phyloP scores from a whole-genome alignment of 1,284 basidiomycete species.

The Pseudozyma pruni region DNA sequence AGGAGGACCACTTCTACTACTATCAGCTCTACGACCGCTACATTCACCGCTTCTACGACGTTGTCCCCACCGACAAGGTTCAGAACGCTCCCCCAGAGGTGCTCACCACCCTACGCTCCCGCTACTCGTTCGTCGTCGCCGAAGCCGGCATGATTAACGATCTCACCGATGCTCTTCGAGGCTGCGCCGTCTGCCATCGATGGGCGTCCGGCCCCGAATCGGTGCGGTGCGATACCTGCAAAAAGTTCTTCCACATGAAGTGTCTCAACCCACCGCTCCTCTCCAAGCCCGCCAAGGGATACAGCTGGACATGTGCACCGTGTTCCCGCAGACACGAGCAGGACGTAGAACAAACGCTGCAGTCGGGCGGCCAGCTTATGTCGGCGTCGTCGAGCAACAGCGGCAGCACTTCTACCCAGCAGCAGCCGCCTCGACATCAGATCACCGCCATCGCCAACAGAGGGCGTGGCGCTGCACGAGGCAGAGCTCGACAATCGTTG shows the following conservation, averaged over 20 bases:
- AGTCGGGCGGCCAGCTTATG: constrained; percentile 34
- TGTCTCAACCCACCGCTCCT: constrained; percentile 92
- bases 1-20: constrained; percentile 94
- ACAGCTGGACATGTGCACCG: constrained; percentile 95
- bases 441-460: constrained; percentile 19
- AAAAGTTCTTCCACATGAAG: constrained; percentile 91
- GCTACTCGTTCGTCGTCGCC: constrained; percentile 94
- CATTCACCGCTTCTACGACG: constrained; percentile 97
- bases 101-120: constrained; percentile 72
- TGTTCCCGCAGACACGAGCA: constrained; percentile 89
- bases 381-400: constrained; percentile 16
- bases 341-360: constrained; percentile 75
- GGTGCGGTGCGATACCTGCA: constrained; percentile 92
- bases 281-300: constrained; percentile 95
- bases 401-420: constrained; percentile 12
- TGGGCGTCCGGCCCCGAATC: constrained; percentile 81
- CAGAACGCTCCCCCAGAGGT: constrained; percentile 75
- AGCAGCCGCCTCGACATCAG: constrained; percentile 14
- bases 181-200: constrained; percentile 83
- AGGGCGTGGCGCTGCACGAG: constrained; percentile 34
- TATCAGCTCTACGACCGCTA: constrained; percentile 93
- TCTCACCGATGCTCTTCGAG: constrained; percentile 84
- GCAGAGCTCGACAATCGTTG: constrained; percentile 14
- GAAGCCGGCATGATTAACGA: constrained; percentile 92
- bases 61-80: constrained; percentile 85